These are phyloP conservation scores for Mortierella hygrophila DNA, from an alignment of 192 early-diverging fungal species.

Conservation along the genomic window DNA sequence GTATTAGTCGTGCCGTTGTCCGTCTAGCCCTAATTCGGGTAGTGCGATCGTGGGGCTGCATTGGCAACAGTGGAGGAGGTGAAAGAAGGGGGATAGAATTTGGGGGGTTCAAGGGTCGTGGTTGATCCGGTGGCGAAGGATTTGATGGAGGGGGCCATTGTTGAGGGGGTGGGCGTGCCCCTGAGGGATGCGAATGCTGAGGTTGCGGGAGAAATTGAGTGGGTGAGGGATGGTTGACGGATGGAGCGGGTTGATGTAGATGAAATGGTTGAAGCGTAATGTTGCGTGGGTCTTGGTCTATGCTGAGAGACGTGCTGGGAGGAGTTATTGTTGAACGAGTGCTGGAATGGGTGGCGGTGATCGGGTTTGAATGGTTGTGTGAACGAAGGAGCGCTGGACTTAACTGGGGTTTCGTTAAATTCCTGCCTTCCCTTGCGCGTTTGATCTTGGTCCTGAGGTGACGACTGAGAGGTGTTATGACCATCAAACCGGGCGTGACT, in stretches of 20 bases:
- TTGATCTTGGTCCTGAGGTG: not conserved
- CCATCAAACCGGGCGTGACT: not conserved
- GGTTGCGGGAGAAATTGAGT: not conserved
- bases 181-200: not conserved
- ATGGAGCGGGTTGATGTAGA: not conserved
- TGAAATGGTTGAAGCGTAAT: not conserved
- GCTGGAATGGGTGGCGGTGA: not conserved
- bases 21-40: not conserved
- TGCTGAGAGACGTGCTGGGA: not conserved
- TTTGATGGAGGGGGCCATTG: not conserved
- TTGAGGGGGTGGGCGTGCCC: not conserved
- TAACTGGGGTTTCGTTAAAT: not conserved
- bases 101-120: not conserved
- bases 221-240: not conserved
- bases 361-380: not conserved
- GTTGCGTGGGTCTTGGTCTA: not conserved
- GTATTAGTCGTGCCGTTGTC: not conserved
- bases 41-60: not conserved
- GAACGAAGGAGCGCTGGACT: not conserved
- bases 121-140: not conserved
- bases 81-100: not conserved
- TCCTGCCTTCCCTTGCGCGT: not conserved
- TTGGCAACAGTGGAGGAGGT: not conserved
- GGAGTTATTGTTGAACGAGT: not conserved
- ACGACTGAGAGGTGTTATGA: not conserved